These are phyloP conservation scores for Volvariella volvacea DNA, from an alignment of 1,284 basidiomycete species.

Conservation along the genomic window DNA sequence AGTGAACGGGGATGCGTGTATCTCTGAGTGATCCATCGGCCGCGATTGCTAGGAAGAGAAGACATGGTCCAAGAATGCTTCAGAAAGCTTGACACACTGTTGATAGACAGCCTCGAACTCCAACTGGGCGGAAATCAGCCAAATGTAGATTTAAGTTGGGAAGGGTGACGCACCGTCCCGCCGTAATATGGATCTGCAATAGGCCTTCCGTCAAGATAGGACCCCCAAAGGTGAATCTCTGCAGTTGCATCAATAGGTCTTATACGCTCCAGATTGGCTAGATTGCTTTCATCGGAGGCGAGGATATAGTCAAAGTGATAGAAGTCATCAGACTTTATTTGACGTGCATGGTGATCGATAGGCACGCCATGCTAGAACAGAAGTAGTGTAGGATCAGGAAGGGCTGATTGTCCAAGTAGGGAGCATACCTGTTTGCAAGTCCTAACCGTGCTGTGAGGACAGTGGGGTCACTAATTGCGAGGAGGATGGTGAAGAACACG, in stretches of 20 bases:
- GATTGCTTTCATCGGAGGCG: constrained; percentile 62
- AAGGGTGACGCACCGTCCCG: constrained; percentile 35
- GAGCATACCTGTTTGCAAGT: constrained; percentile 55
- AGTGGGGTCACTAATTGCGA: not conserved
- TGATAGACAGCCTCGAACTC: constrained; percentile 57
- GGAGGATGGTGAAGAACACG: not conserved
- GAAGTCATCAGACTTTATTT: constrained; percentile 55
- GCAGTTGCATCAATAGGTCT: constrained; percentile 53
- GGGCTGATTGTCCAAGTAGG: too few relatives aligned
- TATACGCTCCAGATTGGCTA: constrained; percentile 47
- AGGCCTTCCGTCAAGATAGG: constrained; percentile 55
- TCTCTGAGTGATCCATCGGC: too few relatives aligned
- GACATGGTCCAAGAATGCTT: constrained; percentile 68
- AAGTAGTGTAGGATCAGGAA: not conserved
- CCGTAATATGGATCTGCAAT: constrained; percentile 76
- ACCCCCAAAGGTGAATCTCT: constrained; percentile 65
- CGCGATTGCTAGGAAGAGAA: constrained; percentile 8
- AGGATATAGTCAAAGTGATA: constrained; percentile 62
- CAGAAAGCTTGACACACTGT: constrained; percentile 59
- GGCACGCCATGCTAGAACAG: constrained; percentile 47
- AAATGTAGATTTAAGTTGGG: not conserved
- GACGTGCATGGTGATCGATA: constrained; percentile 54
- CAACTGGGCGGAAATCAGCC: constrained; percentile 23
- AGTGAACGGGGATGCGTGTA: too few relatives aligned
- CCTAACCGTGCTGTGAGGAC: constrained; percentile 40